phyloP scores from a whole-genome alignment of 805 yeast genomes.

The Candida montana region DNA sequence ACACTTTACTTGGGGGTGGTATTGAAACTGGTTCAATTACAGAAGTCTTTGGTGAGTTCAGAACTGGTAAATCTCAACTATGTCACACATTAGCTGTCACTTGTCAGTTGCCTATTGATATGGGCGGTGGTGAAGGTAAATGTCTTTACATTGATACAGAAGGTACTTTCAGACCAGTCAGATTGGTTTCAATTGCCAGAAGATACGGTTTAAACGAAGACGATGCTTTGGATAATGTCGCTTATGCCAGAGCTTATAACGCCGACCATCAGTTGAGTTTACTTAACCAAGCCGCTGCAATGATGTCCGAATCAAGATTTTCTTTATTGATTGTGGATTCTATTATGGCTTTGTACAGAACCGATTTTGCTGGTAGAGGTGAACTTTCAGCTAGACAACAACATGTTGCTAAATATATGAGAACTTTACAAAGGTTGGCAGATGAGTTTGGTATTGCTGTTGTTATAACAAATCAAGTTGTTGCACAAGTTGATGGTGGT shows the following conservation, averaged over 20 bases:
- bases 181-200: constrained; percentile 84
- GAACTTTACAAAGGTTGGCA: constrained; percentile 86
- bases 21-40: constrained; percentile 96
- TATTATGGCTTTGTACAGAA: constrained; percentile 92
- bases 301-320: constrained; percentile 95
- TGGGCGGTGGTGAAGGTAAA: constrained; percentile 99
- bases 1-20: constrained; percentile 92
- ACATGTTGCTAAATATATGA: constrained; percentile 90
- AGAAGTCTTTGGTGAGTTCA: constrained; percentile 93
- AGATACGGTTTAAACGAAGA: constrained; percentile 89
- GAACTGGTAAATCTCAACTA: constrained; percentile 95
- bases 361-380: constrained; percentile 93
- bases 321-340: constrained; percentile 92
- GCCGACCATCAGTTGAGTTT: constrained; percentile 93
- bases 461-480: constrained; percentile 93
- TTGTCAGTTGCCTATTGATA: constrained; percentile 91
- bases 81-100: constrained; percentile 97
- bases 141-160: constrained; percentile 95
- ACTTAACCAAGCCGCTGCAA: constrained; percentile 82
- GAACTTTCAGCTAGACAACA: constrained; percentile 92
- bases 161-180: constrained; percentile 91
- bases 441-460: constrained; percentile 98
- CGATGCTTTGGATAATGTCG: constrained; percentile 94
- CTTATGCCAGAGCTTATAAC: constrained; percentile 94
- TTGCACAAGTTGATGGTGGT: constrained; percentile 93